A percentile compares a stretch with the other conserved stretches of the same genome.
phyloP scores from a whole-genome alignment of 305 asterid species.

The Fraxinus paxiana region DNA sequence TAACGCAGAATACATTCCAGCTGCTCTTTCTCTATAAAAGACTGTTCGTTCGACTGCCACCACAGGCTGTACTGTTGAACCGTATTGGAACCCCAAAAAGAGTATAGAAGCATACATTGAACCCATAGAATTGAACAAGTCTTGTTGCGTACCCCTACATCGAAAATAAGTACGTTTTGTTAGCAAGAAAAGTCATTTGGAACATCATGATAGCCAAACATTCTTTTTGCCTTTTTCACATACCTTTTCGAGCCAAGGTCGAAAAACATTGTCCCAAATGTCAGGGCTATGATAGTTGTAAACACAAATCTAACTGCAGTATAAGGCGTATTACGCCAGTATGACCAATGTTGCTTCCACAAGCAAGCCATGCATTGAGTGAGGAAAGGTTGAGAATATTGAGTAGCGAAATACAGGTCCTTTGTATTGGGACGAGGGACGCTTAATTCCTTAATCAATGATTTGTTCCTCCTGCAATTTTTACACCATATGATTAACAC shows the following conservation, averaged over 20 bases:
- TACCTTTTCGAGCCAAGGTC: conserved; percentile 55
- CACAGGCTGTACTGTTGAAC: conserved; percentile 57
- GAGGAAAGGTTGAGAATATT: conserved; percentile 47
- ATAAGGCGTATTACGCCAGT: conserved; percentile 57
- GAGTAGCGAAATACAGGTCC: conserved; percentile 38
- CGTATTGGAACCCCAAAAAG: conserved; percentile 52
- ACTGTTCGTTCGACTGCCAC: conserved; percentile 59
- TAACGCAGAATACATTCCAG: conserved; percentile 60
- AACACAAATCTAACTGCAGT: conserved; percentile 53
- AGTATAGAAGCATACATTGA: conserved; percentile 47
- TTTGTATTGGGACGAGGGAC: conserved; percentile 46
- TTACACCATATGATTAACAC: neutral
- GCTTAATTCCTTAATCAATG: conserved; percentile 42
- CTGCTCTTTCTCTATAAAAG: conserved; percentile 63
- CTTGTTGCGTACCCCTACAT: conserved; percentile 37
- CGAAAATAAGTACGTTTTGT: neutral
- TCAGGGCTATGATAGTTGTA: conserved; percentile 49
- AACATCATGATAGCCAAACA: neutral
- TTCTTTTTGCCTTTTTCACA: conserved; percentile 4
- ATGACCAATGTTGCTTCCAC: conserved; percentile 63
- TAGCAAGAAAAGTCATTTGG: neutral
- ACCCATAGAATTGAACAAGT: conserved; percentile 53
- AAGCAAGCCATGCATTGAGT: conserved; percentile 53
- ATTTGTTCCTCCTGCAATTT: conserved; percentile 47
- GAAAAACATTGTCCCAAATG: conserved; percentile 56